A percentile compares a stretch with the other conserved stretches of the same genome.
phyloP scores from a whole-genome alignment of 192 early-diverging fungal species.

The Endogone sp. region DNA sequence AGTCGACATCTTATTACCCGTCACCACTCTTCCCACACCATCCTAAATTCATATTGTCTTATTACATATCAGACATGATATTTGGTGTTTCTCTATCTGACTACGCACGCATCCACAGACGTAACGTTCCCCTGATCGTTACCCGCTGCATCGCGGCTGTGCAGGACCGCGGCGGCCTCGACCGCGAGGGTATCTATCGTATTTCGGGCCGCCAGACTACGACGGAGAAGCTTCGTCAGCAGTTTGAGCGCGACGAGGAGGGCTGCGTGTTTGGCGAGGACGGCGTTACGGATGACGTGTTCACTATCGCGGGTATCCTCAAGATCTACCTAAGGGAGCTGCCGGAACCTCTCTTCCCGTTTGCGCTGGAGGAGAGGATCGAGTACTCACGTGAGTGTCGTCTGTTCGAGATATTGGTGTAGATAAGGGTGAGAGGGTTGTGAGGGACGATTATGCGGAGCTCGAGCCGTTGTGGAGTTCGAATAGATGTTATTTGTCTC shows the following conservation, averaged over 20 bases:
- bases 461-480: too few relatives aligned
- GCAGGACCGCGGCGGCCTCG: constrained; percentile 20
- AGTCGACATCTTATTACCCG: too few relatives aligned
- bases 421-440: too few relatives aligned
- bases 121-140: constrained; percentile 25
- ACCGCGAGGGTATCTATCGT: constrained; percentile 34
- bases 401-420: too few relatives aligned
- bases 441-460: too few relatives aligned
- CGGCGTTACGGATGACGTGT: constrained; percentile 44
- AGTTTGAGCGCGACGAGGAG: constrained; percentile 33
- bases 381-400: constrained; percentile 52
- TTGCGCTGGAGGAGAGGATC: constrained; percentile 44
- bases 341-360: constrained; percentile 56
- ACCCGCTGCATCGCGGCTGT: constrained; percentile 21
- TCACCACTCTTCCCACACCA: too few relatives aligned
- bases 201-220: constrained; percentile 29
- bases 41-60: too few relatives aligned
- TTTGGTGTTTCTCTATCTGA: constrained; percentile 28
- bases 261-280: constrained; percentile 12
- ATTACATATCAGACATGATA: constrained; percentile 26
- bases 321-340: constrained; percentile 66
- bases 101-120: constrained; percentile 15
- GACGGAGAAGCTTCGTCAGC: constrained; percentile 20
- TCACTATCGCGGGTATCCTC: constrained; percentile 55
- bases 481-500: not conserved